Evolutionary conservation across 2,329 filamentous ascomycete genomes (phyloP).

Genomic region (Beauveria medogensis): DNA sequence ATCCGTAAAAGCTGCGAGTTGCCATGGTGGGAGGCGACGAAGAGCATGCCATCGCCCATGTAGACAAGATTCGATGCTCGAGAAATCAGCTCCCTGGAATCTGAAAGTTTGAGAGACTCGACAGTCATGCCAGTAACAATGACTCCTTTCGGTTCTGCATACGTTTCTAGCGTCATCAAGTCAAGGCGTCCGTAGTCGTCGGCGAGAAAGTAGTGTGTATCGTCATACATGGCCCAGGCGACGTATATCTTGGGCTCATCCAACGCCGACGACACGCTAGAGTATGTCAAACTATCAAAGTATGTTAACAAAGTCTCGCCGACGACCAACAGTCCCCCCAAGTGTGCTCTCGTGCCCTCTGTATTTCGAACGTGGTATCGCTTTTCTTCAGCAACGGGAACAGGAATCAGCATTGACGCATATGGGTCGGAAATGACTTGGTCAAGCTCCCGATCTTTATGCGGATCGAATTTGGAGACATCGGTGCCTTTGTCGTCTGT

Average conservation of each 20-base stretch:
- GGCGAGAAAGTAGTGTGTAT: constrained; percentile 74
- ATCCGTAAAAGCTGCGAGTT: constrained; percentile 76
- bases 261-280: constrained; percentile 55
- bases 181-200: constrained; percentile 87
- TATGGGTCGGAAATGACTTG: constrained; percentile 46
- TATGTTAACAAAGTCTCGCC: constrained; percentile 80
- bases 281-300: constrained; percentile 68
- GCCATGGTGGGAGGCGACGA: constrained; percentile 86
- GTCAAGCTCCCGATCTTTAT: constrained; percentile 47
- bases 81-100: constrained; percentile 44
- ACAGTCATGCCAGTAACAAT: constrained; percentile 68
- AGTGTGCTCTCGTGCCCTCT: constrained; percentile 44
- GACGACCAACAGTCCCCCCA: constrained; percentile 65
- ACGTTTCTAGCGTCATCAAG: constrained; percentile 69
- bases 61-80: constrained; percentile 74
- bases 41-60: constrained; percentile 63
- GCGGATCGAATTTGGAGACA: constrained; percentile 46
- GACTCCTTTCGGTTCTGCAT: constrained; percentile 54
- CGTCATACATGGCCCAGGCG: constrained; percentile 82
- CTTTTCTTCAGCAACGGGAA: constrained; percentile 49
- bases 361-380: constrained; percentile 52
- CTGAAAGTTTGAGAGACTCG: constrained; percentile 29
- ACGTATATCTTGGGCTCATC: constrained; percentile 77
- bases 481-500: constrained; percentile 48
- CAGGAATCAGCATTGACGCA: constrained; percentile 54